Conservation (phyloP, 345 rosid genomes). For the Abelmoschus esculentus region DNA sequence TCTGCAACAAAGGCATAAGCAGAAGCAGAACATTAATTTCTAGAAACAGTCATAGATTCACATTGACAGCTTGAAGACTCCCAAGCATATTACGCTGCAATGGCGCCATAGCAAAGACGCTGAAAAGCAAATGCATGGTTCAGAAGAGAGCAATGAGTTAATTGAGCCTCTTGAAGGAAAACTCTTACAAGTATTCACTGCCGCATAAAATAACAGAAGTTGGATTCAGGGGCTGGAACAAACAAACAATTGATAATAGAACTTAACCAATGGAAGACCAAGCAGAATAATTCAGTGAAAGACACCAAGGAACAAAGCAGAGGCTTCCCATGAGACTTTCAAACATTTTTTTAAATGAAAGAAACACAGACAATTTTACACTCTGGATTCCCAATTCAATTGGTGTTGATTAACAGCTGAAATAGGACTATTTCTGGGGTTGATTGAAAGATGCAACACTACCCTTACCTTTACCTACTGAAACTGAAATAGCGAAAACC, state of each 20-base stretch:
- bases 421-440: background rate
- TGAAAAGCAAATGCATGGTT: background rate
- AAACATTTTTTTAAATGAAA: background rate
- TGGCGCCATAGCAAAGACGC: background rate
- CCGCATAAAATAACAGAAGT: background rate
- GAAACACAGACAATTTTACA: background rate
- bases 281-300: background rate
- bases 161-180: background rate
- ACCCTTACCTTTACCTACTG: background rate
- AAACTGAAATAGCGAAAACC: background rate
- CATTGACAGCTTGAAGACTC: background rate
- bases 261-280: background rate
- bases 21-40: constrained; percentile 11
- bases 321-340: background rate
- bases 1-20: constrained; percentile 11
- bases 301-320: background rate
- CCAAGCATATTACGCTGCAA: background rate
- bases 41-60: constrained; percentile 1
- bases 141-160: background rate
- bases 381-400: background rate
- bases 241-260: background rate
- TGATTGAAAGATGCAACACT: too few species aligned
- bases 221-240: background rate
- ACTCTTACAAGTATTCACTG: background rate
- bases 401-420: background rate